Percentiles rank a stretch among this genome's conserved stretches.
phyloP scores from a whole-genome alignment of 345 rosid genomes.

The Dipteronia sinensis region DNA sequence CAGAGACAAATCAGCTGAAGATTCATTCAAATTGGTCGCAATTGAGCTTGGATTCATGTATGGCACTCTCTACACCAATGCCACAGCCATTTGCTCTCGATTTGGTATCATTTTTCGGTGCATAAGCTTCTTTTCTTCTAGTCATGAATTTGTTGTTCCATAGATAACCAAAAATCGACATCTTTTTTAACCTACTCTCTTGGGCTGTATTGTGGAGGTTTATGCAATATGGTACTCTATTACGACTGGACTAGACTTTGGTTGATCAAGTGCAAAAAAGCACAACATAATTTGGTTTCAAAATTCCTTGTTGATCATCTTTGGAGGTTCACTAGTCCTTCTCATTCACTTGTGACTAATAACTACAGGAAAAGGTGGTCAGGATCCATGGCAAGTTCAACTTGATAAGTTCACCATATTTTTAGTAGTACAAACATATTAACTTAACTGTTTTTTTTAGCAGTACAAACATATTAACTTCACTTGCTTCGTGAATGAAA shows the following conservation, averaged over 20 bases:
- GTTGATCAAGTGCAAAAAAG: neutral
- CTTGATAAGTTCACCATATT: too few species aligned
- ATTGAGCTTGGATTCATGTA: constrained; percentile 17
- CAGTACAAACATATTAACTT: too few species aligned
- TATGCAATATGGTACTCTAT: neutral
- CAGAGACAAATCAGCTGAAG: neutral
- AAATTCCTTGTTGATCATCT: too few species aligned
- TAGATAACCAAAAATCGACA: neutral
- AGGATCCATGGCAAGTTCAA: constrained; percentile 19
- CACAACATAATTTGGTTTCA: too few species aligned
- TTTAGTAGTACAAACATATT: too few species aligned
- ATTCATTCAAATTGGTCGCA: constrained; percentile 20
- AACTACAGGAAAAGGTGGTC: neutral
- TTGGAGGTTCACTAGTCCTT: too few species aligned
- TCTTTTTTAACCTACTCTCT: neutral
- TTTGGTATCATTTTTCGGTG: constrained; percentile 10
- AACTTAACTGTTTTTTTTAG: too few species aligned
- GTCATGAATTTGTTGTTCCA: too few species aligned
- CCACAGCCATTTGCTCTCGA: neutral
- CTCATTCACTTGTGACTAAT: too few species aligned
- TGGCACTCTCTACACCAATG: too few species aligned
- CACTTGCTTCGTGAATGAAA: too few species aligned
- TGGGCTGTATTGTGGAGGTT: constrained; percentile 23
- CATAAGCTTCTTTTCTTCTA: constrained; percentile 6
- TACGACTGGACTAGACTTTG: constrained; percentile 24